Evolutionary conservation across 2,329 filamentous ascomycete genomes (phyloP).

Genomic region (Exophiala xenobiotica): DNA sequence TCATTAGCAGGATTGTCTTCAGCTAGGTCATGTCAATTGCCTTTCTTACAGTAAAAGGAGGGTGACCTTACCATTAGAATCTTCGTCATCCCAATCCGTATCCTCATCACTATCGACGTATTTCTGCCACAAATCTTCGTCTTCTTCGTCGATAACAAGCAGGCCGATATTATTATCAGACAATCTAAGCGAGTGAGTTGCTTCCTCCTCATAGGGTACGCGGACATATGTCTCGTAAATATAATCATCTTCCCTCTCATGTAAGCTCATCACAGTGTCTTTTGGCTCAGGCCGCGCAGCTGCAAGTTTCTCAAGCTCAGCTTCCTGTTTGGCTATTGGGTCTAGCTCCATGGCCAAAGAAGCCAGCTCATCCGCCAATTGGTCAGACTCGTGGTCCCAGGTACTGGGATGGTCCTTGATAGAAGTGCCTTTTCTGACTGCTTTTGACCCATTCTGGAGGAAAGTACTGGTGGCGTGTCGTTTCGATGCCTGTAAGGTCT

Average conservation of each 20-base stretch:
- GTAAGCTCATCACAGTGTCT: constrained; percentile 39
- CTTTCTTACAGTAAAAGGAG: background rate
- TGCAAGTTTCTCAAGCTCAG: background rate
- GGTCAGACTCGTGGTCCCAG: constrained; percentile 45
- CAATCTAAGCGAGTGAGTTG: constrained; percentile 28
- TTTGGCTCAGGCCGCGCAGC: background rate
- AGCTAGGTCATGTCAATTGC: constrained; percentile 34
- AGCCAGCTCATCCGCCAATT: constrained; percentile 43
- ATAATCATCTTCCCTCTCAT: constrained; percentile 53
- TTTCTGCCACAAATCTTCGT: constrained; percentile 58
- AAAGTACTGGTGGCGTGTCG: constrained; percentile 36
- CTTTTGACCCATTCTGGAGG: constrained; percentile 12
- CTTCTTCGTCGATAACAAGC: constrained; percentile 51
- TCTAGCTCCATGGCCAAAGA: constrained; percentile 45
- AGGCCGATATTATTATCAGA: constrained; percentile 39
- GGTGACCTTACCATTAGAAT: constrained; percentile 55
- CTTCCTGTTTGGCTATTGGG: constrained; percentile 24
- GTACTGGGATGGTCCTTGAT: constrained; percentile 39
- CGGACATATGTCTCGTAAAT: constrained; percentile 64
- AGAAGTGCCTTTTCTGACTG: constrained; percentile 35
- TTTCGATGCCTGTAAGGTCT: constrained; percentile 34
- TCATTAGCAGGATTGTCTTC: constrained; percentile 53
- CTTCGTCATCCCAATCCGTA: constrained; percentile 59
- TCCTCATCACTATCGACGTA: constrained; percentile 55
- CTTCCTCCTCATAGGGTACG: constrained; percentile 36